Base-by-base conservation (phyloP, 164 flowering plant genomes). In the Paratinospora sagittata region DNA sequence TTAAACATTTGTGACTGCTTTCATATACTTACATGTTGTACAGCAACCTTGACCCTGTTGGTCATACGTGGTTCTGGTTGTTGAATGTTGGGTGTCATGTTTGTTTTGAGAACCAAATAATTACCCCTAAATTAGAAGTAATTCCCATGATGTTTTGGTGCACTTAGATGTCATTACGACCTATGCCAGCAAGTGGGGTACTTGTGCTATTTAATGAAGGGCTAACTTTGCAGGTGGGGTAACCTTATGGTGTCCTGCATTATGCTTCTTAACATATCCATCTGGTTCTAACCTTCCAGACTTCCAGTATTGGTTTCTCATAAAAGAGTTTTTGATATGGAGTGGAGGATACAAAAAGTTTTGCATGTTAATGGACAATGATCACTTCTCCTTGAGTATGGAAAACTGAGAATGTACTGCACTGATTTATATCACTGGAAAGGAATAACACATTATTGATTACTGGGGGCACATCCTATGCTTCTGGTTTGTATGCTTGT, bases 21-120 rank as follows among this genome's bases (percentile, higher is more conserved):
- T 69, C 65, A 8, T n/a, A 21, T 61, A 12, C 24, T 8, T 13
- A 3, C 34, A 30, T 36, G 26, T 3, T 34, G 27, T 4, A 4
- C 34, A 1, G 34, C 34, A 30, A 30, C 34, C 34, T 4, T 30
- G 34, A 30, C 34, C 34, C 34, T 30, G 34, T 30, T 30, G 34
- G 34, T 8, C 69, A 65, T 65, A 30, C 34, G 41, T 63, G 67
- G 61, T 23, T 21, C 66, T 14, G 24, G 49, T 33, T 64, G 41
- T 60, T 49, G 41, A 30, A 33, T 27, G 21, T 12, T 8, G 17
- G n/a, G 26, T 27, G 52, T 49, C 23, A 37, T 12, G 57, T 21
- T 3, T 1, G 19, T 52, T 26, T 49, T 27, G 63, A 60, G 7
- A 26, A 33, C 33, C 34, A 47, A 27, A 30, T 45, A 27, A 45